Conservation (phyloP, 202 grass and related monocot species). For the Brachypodium distachyon region DNA sequence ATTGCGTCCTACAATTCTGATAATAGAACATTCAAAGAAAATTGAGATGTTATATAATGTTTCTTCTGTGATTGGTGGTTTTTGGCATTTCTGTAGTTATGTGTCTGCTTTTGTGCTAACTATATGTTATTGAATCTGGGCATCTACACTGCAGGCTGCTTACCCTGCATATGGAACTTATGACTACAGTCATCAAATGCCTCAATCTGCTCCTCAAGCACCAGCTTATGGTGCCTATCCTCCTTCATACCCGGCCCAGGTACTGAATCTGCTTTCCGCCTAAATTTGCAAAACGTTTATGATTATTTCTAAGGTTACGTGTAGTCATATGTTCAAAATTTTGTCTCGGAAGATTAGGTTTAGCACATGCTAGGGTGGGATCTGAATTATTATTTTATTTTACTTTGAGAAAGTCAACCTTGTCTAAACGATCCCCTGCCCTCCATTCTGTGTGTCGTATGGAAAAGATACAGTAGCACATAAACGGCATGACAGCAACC, state of each 20-base stretch:
- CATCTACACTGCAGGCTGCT: conserved; percentile 38
- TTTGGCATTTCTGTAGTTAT: neutral
- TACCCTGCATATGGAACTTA: conserved; percentile 87
- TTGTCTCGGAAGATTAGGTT: neutral
- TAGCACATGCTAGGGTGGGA: neutral
- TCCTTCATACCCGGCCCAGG: conserved; percentile 61
- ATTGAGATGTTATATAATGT: neutral
- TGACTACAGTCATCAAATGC: conserved; percentile 64
- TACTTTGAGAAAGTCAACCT: neutral
- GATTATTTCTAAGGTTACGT: neutral
- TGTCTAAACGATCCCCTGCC: neutral
- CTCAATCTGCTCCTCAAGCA: conserved; percentile 65
- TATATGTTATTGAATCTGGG: neutral
- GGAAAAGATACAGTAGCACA: neutral
- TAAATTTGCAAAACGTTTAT: neutral
- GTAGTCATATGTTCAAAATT: neutral
- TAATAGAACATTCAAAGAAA: neutral
- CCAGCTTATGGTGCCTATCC: conserved; percentile 85
- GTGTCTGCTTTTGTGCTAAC: conserved; percentile 7
- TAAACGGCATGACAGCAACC: neutral
- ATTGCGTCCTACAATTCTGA: neutral
- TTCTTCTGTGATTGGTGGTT: neutral
- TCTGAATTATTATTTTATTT: neutral
- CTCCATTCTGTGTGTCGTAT: neutral
- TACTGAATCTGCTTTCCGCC: conserved; percentile 9